phyloP scores from a whole-genome alignment of 495 filamentous ascomycete genomes.

The Aspergillus avenaceus region DNA sequence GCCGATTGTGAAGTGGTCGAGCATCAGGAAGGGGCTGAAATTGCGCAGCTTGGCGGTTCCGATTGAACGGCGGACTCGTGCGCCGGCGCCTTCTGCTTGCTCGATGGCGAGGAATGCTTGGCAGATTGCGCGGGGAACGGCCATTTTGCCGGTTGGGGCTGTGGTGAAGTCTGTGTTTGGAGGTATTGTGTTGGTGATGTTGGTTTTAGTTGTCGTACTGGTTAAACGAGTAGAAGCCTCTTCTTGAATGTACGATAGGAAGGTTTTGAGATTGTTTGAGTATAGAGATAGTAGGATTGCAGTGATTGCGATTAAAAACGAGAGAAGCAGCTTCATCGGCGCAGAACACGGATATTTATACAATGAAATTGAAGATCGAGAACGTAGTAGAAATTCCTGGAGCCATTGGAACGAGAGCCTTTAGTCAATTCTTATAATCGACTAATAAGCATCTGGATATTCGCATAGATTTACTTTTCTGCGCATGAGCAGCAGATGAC shows the following conservation, averaged over 20 bases:
- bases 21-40: constrained; percentile 94
- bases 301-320: constrained; percentile 41
- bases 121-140: constrained; percentile 68
- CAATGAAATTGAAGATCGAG: neutral
- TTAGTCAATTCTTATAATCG: constrained; percentile 21
- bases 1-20: constrained; percentile 84
- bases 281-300: constrained; percentile 28
- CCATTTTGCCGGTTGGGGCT: constrained; percentile 50
- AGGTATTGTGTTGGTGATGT: constrained; percentile 1
- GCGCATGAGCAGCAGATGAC: constrained; percentile 20
- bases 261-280: constrained; percentile 11
- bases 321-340: constrained; percentile 41
- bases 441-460: constrained; percentile 9
- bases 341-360: constrained; percentile 32
- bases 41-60: constrained; percentile 79
- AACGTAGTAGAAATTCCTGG: constrained; percentile 29
- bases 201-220: constrained; percentile 7
- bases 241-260: constrained; percentile 16
- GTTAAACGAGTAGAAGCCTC: constrained; percentile 12
- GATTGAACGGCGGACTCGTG: constrained; percentile 82
- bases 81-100: constrained; percentile 86
- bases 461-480: too few relatives aligned
- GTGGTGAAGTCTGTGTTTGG: constrained; percentile 7
- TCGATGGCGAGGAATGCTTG: constrained; percentile 80
- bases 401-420: constrained; percentile 18